Conservation (phyloP, 495 filamentous ascomycete genomes). For the Cercophora scortea region DNA sequence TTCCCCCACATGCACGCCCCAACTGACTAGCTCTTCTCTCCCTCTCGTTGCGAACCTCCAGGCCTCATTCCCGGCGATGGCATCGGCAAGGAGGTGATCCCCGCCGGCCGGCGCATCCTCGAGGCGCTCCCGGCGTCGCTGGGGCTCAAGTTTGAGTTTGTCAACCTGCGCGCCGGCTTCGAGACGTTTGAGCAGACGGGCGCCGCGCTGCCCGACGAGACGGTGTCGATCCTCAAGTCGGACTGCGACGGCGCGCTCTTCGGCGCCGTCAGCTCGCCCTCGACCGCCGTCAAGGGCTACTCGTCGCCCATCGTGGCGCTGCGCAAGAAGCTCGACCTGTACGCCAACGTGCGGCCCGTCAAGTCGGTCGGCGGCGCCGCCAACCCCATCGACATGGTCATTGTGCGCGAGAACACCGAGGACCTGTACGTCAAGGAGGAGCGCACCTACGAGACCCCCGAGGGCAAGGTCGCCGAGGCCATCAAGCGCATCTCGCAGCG, state of each 20-base stretch:
- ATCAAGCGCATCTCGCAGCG: slow-evolving; percentile 92
- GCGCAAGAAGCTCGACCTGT: slow-evolving; percentile 88
- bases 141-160: slow-evolving; percentile 86
- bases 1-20: not conserved
- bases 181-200: slow-evolving; percentile 87
- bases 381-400: slow-evolving; percentile 86
- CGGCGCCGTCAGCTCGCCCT: slow-evolving; percentile 91
- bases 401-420: slow-evolving; percentile 97
- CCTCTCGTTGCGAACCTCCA: slow-evolving; percentile 20
- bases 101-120: slow-evolving; percentile 81
- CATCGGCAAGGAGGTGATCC: slow-evolving; percentile 97
- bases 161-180: slow-evolving; percentile 85
- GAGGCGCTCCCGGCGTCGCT: slow-evolving; percentile 79
- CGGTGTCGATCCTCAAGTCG: slow-evolving; percentile 71
- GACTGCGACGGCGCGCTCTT: slow-evolving; percentile 97
- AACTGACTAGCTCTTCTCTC: not conserved
- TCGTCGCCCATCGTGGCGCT: slow-evolving; percentile 95
- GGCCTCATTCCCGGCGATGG: slow-evolving; percentile 97
- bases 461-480: slow-evolving; percentile 87
- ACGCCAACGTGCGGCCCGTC: slow-evolving; percentile 95
- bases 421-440: slow-evolving; percentile 99
- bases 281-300: slow-evolving; percentile 83
- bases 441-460: slow-evolving; percentile 60
- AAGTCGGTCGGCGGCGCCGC: slow-evolving; percentile 62
- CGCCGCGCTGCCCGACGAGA: slow-evolving; percentile 79